These are phyloP conservation scores for Calonectria pseudoturangicola DNA, from an alignment of 2,329 filamentous ascomycete genomes.

Conservation along the genomic window DNA sequence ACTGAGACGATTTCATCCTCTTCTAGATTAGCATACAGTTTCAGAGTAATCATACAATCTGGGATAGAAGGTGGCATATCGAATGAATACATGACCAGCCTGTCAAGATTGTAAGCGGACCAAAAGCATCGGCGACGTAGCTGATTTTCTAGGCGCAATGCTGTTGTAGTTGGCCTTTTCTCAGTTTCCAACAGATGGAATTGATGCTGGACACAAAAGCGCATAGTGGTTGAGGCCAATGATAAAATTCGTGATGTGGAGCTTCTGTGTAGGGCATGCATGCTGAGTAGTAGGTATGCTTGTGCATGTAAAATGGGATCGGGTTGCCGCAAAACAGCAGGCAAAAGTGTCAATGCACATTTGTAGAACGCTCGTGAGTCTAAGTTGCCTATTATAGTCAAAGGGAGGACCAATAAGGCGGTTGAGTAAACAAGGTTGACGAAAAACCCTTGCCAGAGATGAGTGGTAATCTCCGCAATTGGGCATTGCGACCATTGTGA, in stretches of 20 bases:
- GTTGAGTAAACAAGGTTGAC: conserved; percentile 53
- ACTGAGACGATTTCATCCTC: conserved; percentile 49
- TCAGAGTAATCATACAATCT: conserved; percentile 55
- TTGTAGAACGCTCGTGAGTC: conserved; percentile 48
- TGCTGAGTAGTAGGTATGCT: conserved; percentile 49
- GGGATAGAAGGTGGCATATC: conserved; percentile 53
- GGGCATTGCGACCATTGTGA: conserved; percentile 45
- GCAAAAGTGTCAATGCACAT: conserved; percentile 44
- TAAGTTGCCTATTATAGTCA: conserved; percentile 44
- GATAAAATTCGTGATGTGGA: conserved; percentile 55
- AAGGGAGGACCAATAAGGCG: conserved; percentile 45
- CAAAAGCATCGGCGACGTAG: conserved; percentile 56
- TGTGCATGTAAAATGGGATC: conserved; percentile 45
- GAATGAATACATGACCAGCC: conserved; percentile 53
- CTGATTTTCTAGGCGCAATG: conserved; percentile 43
- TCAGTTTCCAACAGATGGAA: conserved; percentile 54
- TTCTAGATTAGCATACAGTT: conserved; percentile 53
- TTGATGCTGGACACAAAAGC: conserved; percentile 55
- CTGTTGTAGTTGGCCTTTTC: conserved; percentile 19
- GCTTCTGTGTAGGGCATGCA: conserved; percentile 54
- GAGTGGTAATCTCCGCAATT: conserved; percentile 13
- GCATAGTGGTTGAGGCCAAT: conserved; percentile 51
- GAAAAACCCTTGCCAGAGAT: conserved; percentile 54
- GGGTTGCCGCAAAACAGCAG: conserved; percentile 38
- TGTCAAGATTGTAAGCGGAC: conserved; percentile 56